Conservation (phyloP, 2,329 filamentous ascomycete genomes). For the Sarocladiaceae sp. region DNA sequence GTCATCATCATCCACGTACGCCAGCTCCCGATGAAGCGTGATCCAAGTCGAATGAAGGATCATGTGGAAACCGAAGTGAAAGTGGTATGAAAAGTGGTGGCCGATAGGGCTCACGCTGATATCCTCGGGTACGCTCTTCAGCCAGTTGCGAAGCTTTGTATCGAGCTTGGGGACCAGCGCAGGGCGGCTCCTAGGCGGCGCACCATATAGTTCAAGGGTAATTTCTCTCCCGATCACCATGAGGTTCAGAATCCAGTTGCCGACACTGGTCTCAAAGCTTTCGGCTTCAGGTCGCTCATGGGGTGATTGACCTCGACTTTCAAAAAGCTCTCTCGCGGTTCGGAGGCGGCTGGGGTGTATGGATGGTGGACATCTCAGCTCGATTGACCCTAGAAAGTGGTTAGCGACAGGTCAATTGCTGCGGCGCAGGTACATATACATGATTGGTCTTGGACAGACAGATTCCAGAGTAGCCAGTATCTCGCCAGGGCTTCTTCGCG, state of each 20-base stretch:
- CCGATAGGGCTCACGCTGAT: neutral
- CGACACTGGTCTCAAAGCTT: neutral
- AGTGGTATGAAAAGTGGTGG: neutral
- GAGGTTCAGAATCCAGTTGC: constrained; percentile 1
- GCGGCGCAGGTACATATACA: neutral
- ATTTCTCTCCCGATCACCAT: neutral
- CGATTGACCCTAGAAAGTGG: neutral
- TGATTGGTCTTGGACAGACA: neutral
- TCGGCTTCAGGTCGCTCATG: neutral
- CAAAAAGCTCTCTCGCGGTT: neutral
- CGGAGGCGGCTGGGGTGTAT: neutral
- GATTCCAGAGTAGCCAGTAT: neutral
- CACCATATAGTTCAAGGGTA: neutral
- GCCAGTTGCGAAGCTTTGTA: neutral
- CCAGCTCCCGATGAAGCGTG: neutral
- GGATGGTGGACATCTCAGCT: neutral
- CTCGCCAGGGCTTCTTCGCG: neutral
- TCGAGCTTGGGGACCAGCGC: neutral
- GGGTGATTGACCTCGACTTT: neutral
- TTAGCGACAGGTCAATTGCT: too few species aligned
- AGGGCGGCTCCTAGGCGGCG: neutral
- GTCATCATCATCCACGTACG: neutral
- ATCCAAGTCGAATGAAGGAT: neutral
- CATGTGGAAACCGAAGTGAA: constrained; percentile 2
- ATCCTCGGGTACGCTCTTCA: neutral